Percentiles rank a stretch among this genome's conserved stretches.
These are phyloP conservation scores for Yamadazyma kanchanaburiensis DNA, from an alignment of 1,139 yeast genomes.

Conservation along the genomic window DNA sequence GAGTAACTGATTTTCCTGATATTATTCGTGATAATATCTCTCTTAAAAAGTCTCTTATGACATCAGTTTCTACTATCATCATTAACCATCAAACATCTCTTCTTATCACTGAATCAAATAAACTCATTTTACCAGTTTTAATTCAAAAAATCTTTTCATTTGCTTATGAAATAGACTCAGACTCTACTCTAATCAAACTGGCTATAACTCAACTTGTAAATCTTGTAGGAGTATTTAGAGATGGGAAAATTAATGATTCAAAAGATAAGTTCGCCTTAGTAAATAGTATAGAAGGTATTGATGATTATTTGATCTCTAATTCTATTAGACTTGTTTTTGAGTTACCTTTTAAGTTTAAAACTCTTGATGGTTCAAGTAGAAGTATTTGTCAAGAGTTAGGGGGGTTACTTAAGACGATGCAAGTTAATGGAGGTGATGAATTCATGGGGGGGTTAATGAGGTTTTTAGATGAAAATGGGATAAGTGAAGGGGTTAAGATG, in stretches of 20 bases:
- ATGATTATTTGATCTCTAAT: constrained; percentile 65
- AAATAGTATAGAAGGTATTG: constrained; percentile 58
- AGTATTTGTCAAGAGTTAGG: constrained; percentile 75
- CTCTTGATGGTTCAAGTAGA: constrained; percentile 68
- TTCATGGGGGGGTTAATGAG: constrained; percentile 50
- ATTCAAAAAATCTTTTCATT: constrained; percentile 65
- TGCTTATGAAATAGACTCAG: constrained; percentile 43
- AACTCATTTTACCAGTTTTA: constrained; percentile 58
- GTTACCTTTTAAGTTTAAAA: constrained; percentile 67
- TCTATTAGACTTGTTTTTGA: constrained; percentile 71
- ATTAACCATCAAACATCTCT: constrained; percentile 79
- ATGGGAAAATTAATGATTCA: constrained; percentile 51
- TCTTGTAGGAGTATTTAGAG: constrained; percentile 60
- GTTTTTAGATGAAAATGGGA: constrained; percentile 59
- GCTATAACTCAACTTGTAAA: constrained; percentile 70
- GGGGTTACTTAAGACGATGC: constrained; percentile 62
- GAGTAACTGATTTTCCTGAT: constrained; percentile 32
- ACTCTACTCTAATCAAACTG: constrained; percentile 43
- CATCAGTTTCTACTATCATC: constrained; percentile 64
- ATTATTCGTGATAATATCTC: constrained; percentile 56
- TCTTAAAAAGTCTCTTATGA: constrained; percentile 67
- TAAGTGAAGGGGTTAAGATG: constrained; percentile 51
- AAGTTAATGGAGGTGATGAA: constrained; percentile 32
- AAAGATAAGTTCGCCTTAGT: constrained; percentile 53
- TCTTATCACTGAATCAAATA: constrained; percentile 66